These are phyloP conservation scores for Sicyos baderoa DNA, from an alignment of 306 rosid genomes.

Conservation along the genomic window DNA sequence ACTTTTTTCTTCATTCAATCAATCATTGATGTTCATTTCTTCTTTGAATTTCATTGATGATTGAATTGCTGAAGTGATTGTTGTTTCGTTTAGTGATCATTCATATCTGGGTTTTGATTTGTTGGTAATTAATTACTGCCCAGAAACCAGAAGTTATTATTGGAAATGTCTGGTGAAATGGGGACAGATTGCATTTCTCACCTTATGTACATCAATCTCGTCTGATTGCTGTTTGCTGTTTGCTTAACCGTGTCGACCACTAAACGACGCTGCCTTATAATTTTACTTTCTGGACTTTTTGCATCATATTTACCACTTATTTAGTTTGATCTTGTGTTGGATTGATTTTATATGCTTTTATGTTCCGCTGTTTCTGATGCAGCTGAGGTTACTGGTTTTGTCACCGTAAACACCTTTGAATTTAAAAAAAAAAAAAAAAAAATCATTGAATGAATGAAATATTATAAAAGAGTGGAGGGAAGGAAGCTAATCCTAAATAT, in stretches of 20 bases:
- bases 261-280: not conserved
- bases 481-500: not conserved
- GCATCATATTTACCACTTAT: not conserved
- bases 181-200: not conserved
- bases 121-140: not conserved
- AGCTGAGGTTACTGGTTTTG: not conserved
- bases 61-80: constrained; percentile 1
- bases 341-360: not conserved
- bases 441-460: not conserved
- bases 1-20: not conserved
- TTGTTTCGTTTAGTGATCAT: not conserved
- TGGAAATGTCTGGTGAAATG: constrained; percentile 1
- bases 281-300: not conserved
- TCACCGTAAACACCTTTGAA: not conserved
- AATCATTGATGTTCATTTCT: too few species aligned
- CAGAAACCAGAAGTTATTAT: not conserved
- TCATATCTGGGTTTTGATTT: not conserved
- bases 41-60: not conserved
- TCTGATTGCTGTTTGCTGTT: not conserved
- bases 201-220: not conserved
- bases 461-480: not conserved
- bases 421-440: not conserved
- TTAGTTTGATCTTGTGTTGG: constrained; percentile 5
- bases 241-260: not conserved
- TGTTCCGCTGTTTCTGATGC: not conserved